phyloP scores from a whole-genome alignment of 192 early-diverging fungal species.

The Coemansia pectinata region DNA sequence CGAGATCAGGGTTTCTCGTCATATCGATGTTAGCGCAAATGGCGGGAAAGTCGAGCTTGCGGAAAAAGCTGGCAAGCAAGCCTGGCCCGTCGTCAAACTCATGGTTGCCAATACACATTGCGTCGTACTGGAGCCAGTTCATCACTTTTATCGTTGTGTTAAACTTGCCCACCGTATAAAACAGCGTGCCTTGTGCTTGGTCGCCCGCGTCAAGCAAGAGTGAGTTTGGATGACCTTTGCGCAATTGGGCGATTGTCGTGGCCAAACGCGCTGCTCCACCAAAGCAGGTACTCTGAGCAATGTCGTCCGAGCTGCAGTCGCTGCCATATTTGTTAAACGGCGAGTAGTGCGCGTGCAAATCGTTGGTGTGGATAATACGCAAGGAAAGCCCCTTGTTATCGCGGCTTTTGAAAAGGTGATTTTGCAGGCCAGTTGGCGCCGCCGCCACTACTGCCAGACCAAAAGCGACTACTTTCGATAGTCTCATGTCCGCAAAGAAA shows the following conservation, averaged over 20 bases:
- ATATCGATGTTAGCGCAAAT: conserved; percentile 72
- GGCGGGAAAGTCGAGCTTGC: conserved; percentile 62
- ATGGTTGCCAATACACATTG: conserved; percentile 64
- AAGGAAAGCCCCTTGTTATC: neutral
- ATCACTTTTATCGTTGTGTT: conserved; percentile 55
- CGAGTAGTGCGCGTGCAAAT: conserved; percentile 56
- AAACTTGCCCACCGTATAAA: conserved; percentile 63
- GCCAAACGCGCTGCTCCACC: conserved; percentile 69
- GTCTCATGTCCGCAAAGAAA: neutral
- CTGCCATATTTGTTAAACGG: conserved; percentile 57
- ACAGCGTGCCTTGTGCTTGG: conserved; percentile 63
- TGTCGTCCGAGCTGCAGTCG: conserved; percentile 52
- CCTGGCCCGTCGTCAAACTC: conserved; percentile 72
- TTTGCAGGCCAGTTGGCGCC: neutral
- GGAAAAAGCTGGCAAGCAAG: conserved; percentile 56
- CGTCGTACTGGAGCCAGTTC: conserved; percentile 68
- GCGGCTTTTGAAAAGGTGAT: neutral
- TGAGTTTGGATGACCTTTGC: conserved; percentile 53
- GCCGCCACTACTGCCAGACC: neutral
- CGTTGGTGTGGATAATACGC: conserved; percentile 58
- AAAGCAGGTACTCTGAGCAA: conserved; percentile 43
- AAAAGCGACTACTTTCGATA: neutral
- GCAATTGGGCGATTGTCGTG: conserved; percentile 58
- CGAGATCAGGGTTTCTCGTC: conserved; percentile 44
- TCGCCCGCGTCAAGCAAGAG: conserved; percentile 73